Evolutionary conservation across 2,329 filamentous ascomycete species (phyloP), one percentile per base, ranked within the genome.

Genomic region (Neonectria faginata): DNA sequence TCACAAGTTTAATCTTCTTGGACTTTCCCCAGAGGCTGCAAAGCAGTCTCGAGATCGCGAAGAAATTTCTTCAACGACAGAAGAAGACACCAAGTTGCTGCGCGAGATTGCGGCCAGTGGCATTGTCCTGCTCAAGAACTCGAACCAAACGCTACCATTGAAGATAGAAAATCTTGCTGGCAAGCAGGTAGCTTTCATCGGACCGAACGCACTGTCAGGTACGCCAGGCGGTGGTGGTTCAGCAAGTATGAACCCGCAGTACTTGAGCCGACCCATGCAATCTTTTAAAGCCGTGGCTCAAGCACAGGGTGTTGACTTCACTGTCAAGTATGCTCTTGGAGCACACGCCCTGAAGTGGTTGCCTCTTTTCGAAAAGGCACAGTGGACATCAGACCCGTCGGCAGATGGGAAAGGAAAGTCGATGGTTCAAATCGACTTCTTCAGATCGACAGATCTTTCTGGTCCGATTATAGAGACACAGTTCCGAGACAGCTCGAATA

Each of bases 111-210:
- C 67, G 1, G 56, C 63, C 3, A 48, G 47, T 18, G 67, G 68
- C 1, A 70, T 70, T 36, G 58, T 72, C 1, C 64, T 72, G 1
- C 22, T 72, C 2, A 72, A 70, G 29, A 70, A 72, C 48, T 42
- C 39, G 4, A 33, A 16, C 3, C 27, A 45, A 14, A 54, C 54
- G 3, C 25, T 65, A 11, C 63, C 63, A 1, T 18, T 65, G 10
- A 33, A 62, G 7, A 7, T 41, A 5, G 47, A 60, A 31, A 50
- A 54, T 11, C 14, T 70, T 20, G 60, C 58, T 16, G 68, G 67
- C 0, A 70, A 70, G 27, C 64, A 64, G 18, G 60, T 71, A 4
- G 67, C 67, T 1, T 62, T 75, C 11, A 69, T 77, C 45, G 74
- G 74, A 14, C 62, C 62, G 12, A 65, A 65, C 29, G 62, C 62